These are phyloP conservation scores for Chlamydomonas sp. DNA, from an alignment of 139 green algal species.

Conservation along the genomic window DNA sequence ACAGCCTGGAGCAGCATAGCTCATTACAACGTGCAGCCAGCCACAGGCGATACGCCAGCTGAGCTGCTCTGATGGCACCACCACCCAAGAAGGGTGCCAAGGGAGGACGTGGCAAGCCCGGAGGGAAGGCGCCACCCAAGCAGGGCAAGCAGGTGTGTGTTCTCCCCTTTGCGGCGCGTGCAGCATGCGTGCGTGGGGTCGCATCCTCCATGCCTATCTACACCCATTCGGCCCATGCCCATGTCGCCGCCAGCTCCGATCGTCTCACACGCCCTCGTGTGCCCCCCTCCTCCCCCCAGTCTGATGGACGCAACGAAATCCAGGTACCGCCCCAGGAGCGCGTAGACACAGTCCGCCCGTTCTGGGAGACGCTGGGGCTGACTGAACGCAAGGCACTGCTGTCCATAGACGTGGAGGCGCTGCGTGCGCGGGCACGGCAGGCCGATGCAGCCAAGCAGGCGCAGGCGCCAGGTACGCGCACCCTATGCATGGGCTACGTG, in stretches of 20 bases:
- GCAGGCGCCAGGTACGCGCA: neutral
- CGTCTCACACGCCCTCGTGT: neutral
- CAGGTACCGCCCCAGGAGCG: slow-evolving; percentile 52
- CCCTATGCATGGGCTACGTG: too few species aligned
- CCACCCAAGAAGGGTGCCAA: slow-evolving; percentile 14
- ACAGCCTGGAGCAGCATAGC: too few species aligned
- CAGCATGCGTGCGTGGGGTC: too few species aligned
- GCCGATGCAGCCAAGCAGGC: slow-evolving; percentile 19
- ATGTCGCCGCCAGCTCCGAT: too few species aligned
- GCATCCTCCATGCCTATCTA: too few species aligned
- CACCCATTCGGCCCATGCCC: too few species aligned
- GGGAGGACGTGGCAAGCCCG: neutral
- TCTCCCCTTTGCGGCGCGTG: too few species aligned
- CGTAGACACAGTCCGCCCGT: slow-evolving; percentile 50
- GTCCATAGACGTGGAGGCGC: slow-evolving; percentile 42
- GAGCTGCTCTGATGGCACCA: too few species aligned
- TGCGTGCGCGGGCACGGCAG: slow-evolving; percentile 40
- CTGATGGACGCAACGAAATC: neutral
- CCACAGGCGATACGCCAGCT: too few species aligned
- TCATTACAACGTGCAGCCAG: too few species aligned
- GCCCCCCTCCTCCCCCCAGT: neutral
- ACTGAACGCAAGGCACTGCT: slow-evolving; percentile 55
- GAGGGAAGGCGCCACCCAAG: neutral
- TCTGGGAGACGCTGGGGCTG: slow-evolving; percentile 61
- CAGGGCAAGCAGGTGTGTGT: too few species aligned